phyloP scores from a whole-genome alignment of 345 rosid genomes.

The Acer campestre region DNA sequence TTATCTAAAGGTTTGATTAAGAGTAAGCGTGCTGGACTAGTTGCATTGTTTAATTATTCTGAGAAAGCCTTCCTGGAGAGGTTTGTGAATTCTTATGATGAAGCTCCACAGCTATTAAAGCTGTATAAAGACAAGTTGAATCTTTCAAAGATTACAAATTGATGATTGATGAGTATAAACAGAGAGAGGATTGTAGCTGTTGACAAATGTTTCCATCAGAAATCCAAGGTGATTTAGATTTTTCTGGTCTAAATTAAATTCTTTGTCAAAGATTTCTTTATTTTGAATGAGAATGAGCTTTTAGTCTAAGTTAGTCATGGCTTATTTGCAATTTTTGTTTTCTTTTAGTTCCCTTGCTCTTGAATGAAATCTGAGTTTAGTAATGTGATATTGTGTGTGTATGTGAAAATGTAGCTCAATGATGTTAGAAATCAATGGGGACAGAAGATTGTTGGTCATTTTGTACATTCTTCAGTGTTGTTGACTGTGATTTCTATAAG shows the following conservation, averaged over 20 bases:
- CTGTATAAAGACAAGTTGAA: conserved; percentile 15
- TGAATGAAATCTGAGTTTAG: not conserved
- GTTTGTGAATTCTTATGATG: conserved; percentile 16
- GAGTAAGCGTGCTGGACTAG: not conserved
- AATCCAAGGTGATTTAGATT: too few species aligned
- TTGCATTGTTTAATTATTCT: not conserved
- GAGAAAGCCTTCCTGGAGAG: conserved; percentile 18
- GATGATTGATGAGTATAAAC: not conserved
- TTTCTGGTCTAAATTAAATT: too few species aligned
- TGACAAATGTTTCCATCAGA: not conserved
- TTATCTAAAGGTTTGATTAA: conserved; percentile 22
- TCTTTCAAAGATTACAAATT: not conserved
- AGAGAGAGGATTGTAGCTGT: not conserved
- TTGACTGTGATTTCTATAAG: not conserved
- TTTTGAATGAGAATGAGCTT: too few species aligned
- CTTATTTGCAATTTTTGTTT: not conserved
- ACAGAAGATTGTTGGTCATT: not conserved
- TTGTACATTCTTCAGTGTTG: not conserved
- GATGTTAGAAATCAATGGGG: not conserved
- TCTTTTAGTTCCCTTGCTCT: not conserved
- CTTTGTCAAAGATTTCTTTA: too few species aligned
- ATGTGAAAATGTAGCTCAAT: too few species aligned
- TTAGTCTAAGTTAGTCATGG: not conserved
- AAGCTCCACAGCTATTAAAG: conserved; percentile 20
- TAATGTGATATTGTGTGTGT: not conserved